These are phyloP conservation scores for Diaporthe citriasiana DNA, from an alignment of 2,329 filamentous ascomycete species.

Conservation along the genomic window DNA sequence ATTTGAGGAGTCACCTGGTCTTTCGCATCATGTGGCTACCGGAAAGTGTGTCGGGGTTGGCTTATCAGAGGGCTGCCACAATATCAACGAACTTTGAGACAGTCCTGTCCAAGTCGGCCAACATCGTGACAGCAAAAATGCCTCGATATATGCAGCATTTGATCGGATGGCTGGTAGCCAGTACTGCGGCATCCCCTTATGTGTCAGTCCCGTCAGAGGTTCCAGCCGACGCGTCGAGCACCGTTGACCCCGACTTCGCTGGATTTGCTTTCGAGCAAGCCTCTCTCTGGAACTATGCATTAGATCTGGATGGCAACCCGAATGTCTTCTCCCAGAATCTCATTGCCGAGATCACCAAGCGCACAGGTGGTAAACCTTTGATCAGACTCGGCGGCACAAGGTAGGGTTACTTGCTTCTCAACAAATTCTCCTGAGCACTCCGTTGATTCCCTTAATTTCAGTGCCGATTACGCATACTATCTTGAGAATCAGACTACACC, in stretches of 20 bases:
- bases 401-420: background rate
- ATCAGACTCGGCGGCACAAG: constrained; percentile 54
- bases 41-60: constrained; percentile 23
- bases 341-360: constrained; percentile 51
- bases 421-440: background rate
- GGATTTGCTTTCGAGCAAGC: constrained; percentile 53
- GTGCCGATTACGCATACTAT: constrained; percentile 54
- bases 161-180: constrained; percentile 34
- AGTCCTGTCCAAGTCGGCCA: background rate
- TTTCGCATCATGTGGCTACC: constrained; percentile 35
- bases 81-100: background rate
- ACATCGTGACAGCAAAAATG: constrained; percentile 30
- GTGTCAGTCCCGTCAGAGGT: constrained; percentile 39
- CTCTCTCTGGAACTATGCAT: constrained; percentile 52
- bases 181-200: constrained; percentile 35
- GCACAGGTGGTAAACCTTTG: constrained; percentile 52
- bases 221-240: constrained; percentile 37
- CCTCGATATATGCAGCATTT: constrained; percentile 38
- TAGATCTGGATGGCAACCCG: constrained; percentile 49
- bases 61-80: background rate
- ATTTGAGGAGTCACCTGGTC: constrained; percentile 25
- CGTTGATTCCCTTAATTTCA: constrained; percentile 33
- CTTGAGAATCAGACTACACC: constrained; percentile 50
- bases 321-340: constrained; percentile 54
- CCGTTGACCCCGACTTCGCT: constrained; percentile 47